Percentiles rank a stretch among this genome's conserved stretches.
These are phyloP conservation scores for Castanea sativa DNA, from an alignment of 306 rosid genomes.

Conservation along the genomic window DNA sequence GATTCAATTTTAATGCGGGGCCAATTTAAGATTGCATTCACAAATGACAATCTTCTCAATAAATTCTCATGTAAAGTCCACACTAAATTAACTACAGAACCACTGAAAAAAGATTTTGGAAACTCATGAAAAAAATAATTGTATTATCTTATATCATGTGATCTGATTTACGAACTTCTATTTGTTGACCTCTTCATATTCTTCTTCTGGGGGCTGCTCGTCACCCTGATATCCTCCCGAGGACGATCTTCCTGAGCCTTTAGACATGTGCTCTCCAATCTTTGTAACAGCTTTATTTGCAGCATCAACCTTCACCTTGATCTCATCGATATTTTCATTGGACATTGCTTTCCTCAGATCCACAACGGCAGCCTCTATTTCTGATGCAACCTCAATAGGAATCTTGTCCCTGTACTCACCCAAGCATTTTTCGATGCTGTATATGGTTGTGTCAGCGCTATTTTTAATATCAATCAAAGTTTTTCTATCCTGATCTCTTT, in stretches of 20 bases:
- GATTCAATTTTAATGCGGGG: no score
- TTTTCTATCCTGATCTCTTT: conserved; percentile 82
- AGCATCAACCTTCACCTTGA: conserved; percentile 66
- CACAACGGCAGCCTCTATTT: conserved; percentile 71
- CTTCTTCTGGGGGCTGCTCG: conserved; percentile 83
- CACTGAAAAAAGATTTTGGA: no score
- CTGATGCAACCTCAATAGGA: conserved; percentile 71
- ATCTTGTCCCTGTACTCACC: conserved; percentile 77
- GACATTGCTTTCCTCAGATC: conserved; percentile 65
- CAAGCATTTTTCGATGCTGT: conserved; percentile 87
- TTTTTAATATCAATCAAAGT: conserved; percentile 73
- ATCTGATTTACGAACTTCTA: no score
- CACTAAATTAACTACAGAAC: no score
- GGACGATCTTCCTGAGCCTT: conserved; percentile 56
- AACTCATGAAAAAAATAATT: no score
- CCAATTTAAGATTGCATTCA: no score
- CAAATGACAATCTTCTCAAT: no score
- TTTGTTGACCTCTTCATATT: conserved; percentile 66
- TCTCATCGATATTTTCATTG: conserved; percentile 58
- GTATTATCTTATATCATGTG: no score
- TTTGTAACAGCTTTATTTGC: conserved; percentile 91
- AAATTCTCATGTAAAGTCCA: no score
- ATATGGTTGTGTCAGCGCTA: conserved; percentile 80
- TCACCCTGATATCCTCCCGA: conserved; percentile 74
- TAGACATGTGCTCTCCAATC: conserved; percentile 87